These are phyloP conservation scores for Ceratonia siliqua DNA, from an alignment of 306 rosid species.

Conservation along the genomic window DNA sequence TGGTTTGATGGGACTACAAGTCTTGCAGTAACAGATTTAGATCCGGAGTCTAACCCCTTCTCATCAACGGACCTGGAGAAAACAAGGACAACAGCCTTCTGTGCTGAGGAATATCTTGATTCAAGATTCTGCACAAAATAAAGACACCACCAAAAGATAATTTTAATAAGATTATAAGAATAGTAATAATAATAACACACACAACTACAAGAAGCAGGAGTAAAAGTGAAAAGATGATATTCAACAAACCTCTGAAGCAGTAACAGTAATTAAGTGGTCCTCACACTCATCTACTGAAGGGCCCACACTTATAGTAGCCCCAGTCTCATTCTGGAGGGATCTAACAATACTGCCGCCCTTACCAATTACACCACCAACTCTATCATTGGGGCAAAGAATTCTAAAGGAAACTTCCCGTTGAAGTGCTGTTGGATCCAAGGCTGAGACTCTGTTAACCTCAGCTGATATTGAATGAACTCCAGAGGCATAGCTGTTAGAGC, in stretches of 20 bases:
- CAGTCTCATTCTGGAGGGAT: slow-evolving; percentile 90
- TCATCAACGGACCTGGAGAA: slow-evolving; percentile 80
- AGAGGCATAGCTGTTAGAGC: slow-evolving; percentile 57
- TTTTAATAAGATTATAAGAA: neutral
- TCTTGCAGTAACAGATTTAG: slow-evolving; percentile 58
- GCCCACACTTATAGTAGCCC: slow-evolving; percentile 77
- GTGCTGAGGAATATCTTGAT: slow-evolving; percentile 88
- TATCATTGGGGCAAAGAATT: slow-evolving; percentile 79
- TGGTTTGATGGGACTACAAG: slow-evolving; percentile 80
- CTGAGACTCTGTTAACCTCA: slow-evolving; percentile 59
- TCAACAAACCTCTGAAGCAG: slow-evolving; percentile 83
- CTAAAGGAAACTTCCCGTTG: slow-evolving; percentile 73
- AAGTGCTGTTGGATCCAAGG: slow-evolving; percentile 49
- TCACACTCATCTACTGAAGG: slow-evolving; percentile 68
- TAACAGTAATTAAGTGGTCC: slow-evolving; percentile 72
- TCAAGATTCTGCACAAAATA: slow-evolving; percentile 63
- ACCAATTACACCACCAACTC: slow-evolving; percentile 93
- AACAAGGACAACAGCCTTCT: slow-evolving; percentile 83
- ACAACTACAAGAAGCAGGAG: slow-evolving; percentile 15
- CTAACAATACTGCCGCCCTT: slow-evolving; percentile 81
- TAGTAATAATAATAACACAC: slow-evolving; percentile 3
- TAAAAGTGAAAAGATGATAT: slow-evolving; percentile 24
- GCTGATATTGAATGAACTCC: slow-evolving; percentile 60
- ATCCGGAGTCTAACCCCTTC: slow-evolving; percentile 62
- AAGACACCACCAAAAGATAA: slow-evolving; percentile 19